Evolutionary conservation across 2,329 filamentous ascomycete species (phyloP).

Genomic region (Trichoderma simmonsii): DNA sequence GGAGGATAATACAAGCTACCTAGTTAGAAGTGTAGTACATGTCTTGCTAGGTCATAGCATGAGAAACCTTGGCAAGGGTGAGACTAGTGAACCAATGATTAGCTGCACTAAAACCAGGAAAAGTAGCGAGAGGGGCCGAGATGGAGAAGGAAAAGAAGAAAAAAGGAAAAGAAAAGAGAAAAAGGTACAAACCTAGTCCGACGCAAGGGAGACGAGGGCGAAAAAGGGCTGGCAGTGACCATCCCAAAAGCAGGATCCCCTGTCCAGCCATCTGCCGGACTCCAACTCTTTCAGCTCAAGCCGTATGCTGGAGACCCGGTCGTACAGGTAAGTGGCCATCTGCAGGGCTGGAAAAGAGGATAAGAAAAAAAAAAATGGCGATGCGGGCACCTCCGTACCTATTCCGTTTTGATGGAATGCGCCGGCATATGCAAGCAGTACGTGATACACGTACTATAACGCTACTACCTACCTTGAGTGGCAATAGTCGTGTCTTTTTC

Average conservation of each 20-base stretch:
- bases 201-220: background rate
- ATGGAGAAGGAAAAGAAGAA: background rate
- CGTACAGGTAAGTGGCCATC: background rate
- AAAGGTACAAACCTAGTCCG: slow-evolving; percentile 1
- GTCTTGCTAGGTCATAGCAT: background rate
- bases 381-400: background rate
- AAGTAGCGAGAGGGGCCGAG: background rate
- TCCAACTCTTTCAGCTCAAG: slow-evolving; percentile 9
- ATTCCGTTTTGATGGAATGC: background rate
- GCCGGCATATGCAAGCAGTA: slow-evolving; percentile 10
- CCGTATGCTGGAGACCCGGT: background rate
- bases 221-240: background rate
- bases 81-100: slow-evolving; percentile 2
- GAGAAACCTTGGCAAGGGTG: background rate
- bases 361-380: background rate
- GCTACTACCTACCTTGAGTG: slow-evolving; percentile 13
- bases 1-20: background rate
- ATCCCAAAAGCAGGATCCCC: background rate
- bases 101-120: background rate
- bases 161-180: slow-evolving; percentile 8
- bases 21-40: background rate
- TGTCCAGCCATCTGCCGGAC: slow-evolving; percentile 7
- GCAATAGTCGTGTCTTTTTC: background rate
- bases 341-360: slow-evolving; percentile 5
- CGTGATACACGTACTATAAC: background rate